Evolutionary conservation across 129 eudicot genomes (phyloP).

Genomic region (Saussurea involucrata): DNA sequence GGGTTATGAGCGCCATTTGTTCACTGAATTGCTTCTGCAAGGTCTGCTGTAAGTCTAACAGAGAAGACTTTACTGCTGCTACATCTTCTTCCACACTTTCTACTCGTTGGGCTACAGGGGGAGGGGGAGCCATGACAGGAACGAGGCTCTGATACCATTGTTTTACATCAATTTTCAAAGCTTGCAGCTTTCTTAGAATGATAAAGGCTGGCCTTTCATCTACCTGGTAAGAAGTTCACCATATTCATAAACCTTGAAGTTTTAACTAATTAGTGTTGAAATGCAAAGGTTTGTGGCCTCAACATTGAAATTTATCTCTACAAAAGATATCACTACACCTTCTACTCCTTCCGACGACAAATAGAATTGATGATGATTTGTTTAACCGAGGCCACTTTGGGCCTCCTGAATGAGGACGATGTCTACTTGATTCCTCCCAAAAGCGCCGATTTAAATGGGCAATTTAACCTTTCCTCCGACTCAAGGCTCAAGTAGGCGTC

Average conservation of each 20-base stretch:
- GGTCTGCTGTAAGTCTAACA: too few relatives aligned
- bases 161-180: not conserved
- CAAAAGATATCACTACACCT: not conserved
- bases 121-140: too few relatives aligned
- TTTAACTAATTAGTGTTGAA: not conserved
- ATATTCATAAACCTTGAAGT: not conserved
- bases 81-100: too few relatives aligned
- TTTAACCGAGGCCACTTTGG: not conserved
- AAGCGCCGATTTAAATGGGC: not conserved
- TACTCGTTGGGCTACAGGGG: too few relatives aligned
- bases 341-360: not conserved
- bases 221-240: not conserved
- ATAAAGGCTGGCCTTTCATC: not conserved
- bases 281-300: not conserved
- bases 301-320: not conserved
- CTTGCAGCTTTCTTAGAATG: not conserved
- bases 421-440: not conserved
- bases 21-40: too few relatives aligned
- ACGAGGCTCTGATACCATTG: too few relatives aligned
- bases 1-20: too few relatives aligned
- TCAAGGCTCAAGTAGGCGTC: slow-evolving; percentile 83
- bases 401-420: not conserved
- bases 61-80: too few relatives aligned
- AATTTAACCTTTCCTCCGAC: slow-evolving; percentile 48
- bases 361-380: not conserved